Evolutionary conservation across 352 stramenopile genomes (phyloP), one percentile per base, ranked within the genome.

Genomic region (Phytophthora pini): DNA sequence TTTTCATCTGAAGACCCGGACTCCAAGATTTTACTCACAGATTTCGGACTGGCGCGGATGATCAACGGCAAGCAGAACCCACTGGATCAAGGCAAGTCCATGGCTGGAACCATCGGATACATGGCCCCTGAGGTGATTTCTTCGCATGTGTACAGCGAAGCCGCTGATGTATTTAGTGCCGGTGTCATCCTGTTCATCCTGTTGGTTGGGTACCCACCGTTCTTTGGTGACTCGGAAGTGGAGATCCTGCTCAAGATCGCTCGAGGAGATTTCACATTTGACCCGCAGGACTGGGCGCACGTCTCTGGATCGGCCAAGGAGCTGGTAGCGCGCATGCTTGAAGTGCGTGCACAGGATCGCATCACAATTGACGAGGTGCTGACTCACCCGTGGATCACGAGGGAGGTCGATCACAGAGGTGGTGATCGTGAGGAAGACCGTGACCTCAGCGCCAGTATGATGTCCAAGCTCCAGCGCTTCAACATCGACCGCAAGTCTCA

Each of bases 111-210:
- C 0, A 84, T 93, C 51, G 85, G 85, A 0, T 93, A 93, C 60
- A 93, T 93, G 46, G 85, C 85, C 4, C 85, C 85, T 1, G 85
- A 93, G 40, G 81, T 92, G 32, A 89, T 92, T 41, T 86, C 77
- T 7, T 65, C 81, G 11, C 85, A 90, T 61, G 52, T 69, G 45
- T 93, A 93, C 75, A 81, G 81, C 11, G 70, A 83, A 12, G 79
- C 82, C 8, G 82, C 82, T 15, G 85, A 93, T 48, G 85, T 93
- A 7, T 93, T 93, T 60, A 92, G 82, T 49, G 79, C 85, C 27
- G 85, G 85, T n/a, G 85, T 93, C 20, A 93, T 92, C 52, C 50
- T 93, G 41, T 93, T 89, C 70, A 92, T 93, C 38, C 39, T 93
- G 56, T 59, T 93, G 10, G 85, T 93, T 0, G 85, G 85, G 1